phyloP scores from a whole-genome alignment of 1,139 yeast genomes.

The Debaryomycetaceae sp. region DNA sequence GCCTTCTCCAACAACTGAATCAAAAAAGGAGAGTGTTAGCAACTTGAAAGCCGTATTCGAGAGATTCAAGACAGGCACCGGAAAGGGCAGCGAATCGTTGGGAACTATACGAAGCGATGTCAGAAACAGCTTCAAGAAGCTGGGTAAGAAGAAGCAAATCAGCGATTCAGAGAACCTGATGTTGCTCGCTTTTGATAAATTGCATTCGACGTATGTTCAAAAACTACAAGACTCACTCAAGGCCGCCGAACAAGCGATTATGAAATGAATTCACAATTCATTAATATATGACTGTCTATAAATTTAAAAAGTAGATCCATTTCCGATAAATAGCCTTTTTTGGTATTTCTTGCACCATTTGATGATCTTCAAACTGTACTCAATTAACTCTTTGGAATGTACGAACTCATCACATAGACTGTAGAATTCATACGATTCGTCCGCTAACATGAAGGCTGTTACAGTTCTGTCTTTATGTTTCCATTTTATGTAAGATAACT shows the following conservation, averaged over 20 bases:
- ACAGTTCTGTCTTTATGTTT: slow-evolving; percentile 14
- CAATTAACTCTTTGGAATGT: slow-evolving; percentile 29
- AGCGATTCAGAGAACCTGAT: slow-evolving; percentile 54
- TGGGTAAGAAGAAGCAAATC: slow-evolving; percentile 44
- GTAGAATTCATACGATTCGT: slow-evolving; percentile 35
- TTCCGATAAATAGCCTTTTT: slow-evolving; percentile 32
- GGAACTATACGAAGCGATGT: slow-evolving; percentile 60
- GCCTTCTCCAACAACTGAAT: slow-evolving; percentile 72
- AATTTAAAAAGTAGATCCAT: slow-evolving; percentile 18
- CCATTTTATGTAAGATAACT: slow-evolving; percentile 34
- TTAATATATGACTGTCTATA: background rate
- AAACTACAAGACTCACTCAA: slow-evolving; percentile 59
- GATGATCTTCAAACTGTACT: slow-evolving; percentile 30
- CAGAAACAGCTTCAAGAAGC: slow-evolving; percentile 53
- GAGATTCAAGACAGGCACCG: slow-evolving; percentile 52
- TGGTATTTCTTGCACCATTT: slow-evolving; percentile 39
- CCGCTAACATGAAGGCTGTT: slow-evolving; percentile 39
- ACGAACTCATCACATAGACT: slow-evolving; percentile 31
- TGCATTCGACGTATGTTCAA: slow-evolving; percentile 60
- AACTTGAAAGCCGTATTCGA: slow-evolving; percentile 63
- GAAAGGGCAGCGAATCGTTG: slow-evolving; percentile 43
- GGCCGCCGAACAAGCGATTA: slow-evolving; percentile 51
- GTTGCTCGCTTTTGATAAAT: slow-evolving; percentile 58
- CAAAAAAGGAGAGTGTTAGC: slow-evolving; percentile 56
- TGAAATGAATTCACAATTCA: slow-evolving; percentile 18